Evolutionary conservation across 1,284 basidiomycete species (phyloP).

Genomic region (Ustilago nuda): DNA sequence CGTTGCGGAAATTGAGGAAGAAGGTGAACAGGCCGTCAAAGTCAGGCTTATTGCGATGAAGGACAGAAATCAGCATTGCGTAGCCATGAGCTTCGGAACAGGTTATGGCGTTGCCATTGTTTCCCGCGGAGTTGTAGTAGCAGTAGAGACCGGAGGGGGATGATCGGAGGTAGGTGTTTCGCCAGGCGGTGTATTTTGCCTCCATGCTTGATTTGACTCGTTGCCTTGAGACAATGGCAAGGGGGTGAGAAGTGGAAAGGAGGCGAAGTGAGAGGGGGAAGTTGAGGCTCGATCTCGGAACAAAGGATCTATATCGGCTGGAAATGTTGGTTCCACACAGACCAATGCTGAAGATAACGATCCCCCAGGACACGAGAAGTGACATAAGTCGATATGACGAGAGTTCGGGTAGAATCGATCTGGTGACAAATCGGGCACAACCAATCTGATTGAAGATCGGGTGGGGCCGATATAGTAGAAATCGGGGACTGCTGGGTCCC

Average conservation of each 20-base stretch:
- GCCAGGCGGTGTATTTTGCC: constrained; percentile 49
- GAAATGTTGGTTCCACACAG: constrained; percentile 19
- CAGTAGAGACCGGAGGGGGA: constrained; percentile 51
- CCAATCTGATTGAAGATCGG: no score
- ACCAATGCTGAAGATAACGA: constrained; percentile 1
- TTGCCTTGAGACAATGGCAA: neutral
- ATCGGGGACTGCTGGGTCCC: no score
- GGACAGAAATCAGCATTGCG: constrained; percentile 62
- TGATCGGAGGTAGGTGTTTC: constrained; percentile 34
- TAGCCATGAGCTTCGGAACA: constrained; percentile 66
- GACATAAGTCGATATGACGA: no score
- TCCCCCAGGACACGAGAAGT: neutral
- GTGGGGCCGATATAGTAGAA: no score
- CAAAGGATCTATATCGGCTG: neutral
- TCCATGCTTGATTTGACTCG: constrained; percentile 31
- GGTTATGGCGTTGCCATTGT: constrained; percentile 64
- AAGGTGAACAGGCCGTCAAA: constrained; percentile 59
- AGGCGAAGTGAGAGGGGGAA: neutral
- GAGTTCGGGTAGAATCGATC: no score
- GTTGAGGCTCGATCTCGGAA: neutral
- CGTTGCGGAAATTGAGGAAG: constrained; percentile 55
- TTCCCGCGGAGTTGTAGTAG: constrained; percentile 59
- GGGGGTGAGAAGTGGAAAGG: neutral
- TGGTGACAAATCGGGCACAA: no score
- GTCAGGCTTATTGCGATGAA: constrained; percentile 57